Base-by-base conservation (phyloP, 768 basidiomycete genomes). In the Boletus sensibilis region DNA sequence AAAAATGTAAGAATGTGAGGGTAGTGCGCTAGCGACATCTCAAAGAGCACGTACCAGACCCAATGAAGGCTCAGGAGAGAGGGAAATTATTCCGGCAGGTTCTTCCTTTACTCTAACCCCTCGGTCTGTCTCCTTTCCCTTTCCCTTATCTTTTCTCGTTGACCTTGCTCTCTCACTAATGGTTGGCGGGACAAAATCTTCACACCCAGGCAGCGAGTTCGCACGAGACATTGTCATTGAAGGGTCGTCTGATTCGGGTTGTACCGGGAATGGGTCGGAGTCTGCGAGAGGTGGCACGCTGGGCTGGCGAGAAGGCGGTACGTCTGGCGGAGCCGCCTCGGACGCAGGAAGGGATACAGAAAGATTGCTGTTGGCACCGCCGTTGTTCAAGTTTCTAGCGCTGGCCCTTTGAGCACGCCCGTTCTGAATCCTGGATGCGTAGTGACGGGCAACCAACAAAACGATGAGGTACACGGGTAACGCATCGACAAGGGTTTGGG, bases 371-470 rank as follows among this genome's bases (percentile, higher is more conserved):
- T 77, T 80, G n/a, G 38, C 46, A 53, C 53, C 47, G 18, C 68
- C 59, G 53, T 76, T 79, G 70, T 82, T 82, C 69, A 87, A 76
- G 70, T 79, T 79, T 61, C 87, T 86, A 56, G 88, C 85, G 58
- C 81, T 83, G 43, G 86, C 85, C 70, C 88, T 82, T 70, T 88
- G 88, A 61, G 87, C 85, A 64, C 87, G 84, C 65, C 86, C 84
- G 55, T 81, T 78, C 59, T 79, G 74, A 69, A 81, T 71, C 71
- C 87, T 86, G 68, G 51, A 53, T 48, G 42, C 4, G 44, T 18
- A 48, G 60, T 43, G 60, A 63, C 25, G 53, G 60, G 37, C 44
- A 41, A 43, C n/a, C 33, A 50, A 57, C 46, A 64, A 37, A 44
- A 61, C 21, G 52, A 58, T 58, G 29, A 39, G 44, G 55, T 21